Conservation (phyloP, 306 rosid genomes). For the Gynostemma pentaphyllum region DNA sequence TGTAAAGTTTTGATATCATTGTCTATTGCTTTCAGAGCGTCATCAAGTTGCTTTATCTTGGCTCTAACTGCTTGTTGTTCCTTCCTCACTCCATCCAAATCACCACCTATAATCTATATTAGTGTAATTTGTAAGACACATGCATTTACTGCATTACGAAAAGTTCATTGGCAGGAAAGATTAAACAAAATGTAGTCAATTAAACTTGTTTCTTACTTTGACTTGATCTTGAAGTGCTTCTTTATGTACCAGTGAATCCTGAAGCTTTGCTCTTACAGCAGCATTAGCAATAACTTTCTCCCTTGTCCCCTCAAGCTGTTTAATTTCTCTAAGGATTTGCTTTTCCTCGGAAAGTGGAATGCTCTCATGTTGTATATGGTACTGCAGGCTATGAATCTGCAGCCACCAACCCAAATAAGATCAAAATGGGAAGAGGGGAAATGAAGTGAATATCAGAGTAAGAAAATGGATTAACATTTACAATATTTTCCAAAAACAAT, state of each 20-base stretch:
- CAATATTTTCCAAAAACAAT: slow-evolving; percentile 9
- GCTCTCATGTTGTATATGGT: slow-evolving; percentile 94
- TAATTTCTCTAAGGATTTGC: slow-evolving; percentile 78
- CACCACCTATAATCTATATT: slow-evolving; percentile 70
- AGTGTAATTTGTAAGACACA: slow-evolving; percentile 10
- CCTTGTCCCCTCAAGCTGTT: slow-evolving; percentile 91
- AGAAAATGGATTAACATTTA: slow-evolving; percentile 8
- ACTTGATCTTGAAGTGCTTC: slow-evolving; percentile 75
- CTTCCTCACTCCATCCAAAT: slow-evolving; percentile 85
- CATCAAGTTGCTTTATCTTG: slow-evolving; percentile 83
- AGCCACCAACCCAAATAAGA: slow-evolving; percentile 18
- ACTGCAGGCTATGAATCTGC: slow-evolving; percentile 70
- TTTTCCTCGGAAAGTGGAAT: slow-evolving; percentile 84
- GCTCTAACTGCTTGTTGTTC: slow-evolving; percentile 60
- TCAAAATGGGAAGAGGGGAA: slow-evolving; percentile 1
- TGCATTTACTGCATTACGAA: not conserved
- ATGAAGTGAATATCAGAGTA: not conserved
- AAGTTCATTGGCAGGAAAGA: not conserved
- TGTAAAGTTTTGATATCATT: slow-evolving; percentile 48
- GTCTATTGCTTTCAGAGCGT: slow-evolving; percentile 38
- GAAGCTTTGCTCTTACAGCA: slow-evolving; percentile 72
- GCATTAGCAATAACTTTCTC: slow-evolving; percentile 75
- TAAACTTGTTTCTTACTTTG: slow-evolving; percentile 44
- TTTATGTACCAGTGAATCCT: slow-evolving; percentile 69
- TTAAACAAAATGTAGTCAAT: slow-evolving; percentile 8